Conservation (phyloP, 2,329 filamentous ascomycete genomes). For the Rhynchosporium graminicola region DNA sequence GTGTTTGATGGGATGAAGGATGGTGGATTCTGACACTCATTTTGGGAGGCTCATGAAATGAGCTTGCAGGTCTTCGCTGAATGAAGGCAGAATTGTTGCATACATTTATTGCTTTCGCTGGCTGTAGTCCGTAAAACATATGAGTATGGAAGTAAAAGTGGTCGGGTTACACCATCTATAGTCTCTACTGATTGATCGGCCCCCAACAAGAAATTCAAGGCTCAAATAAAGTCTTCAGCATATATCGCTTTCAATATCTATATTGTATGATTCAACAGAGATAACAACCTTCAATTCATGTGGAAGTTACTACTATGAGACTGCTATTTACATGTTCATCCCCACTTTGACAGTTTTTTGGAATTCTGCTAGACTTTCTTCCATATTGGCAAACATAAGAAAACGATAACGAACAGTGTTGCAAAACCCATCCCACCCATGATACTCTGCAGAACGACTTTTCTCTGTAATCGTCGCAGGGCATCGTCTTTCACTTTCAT, state of each 20-base stretch:
- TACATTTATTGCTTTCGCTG: neutral
- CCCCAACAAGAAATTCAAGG: neutral
- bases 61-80: neutral
- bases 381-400: constrained; percentile 50
- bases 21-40: neutral
- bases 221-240: neutral
- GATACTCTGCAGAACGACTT: constrained; percentile 54
- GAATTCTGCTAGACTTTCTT: constrained; percentile 32
- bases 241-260: neutral
- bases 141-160: neutral
- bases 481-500: constrained; percentile 48
- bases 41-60: neutral
- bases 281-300: neutral
- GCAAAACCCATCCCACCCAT: constrained; percentile 71
- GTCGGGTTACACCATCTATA: neutral
- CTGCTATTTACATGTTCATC: constrained; percentile 2
- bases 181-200: neutral
- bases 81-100: neutral
- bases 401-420: constrained; percentile 70
- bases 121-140: neutral
- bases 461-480: constrained; percentile 47
- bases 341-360: neutral
- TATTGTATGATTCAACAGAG: neutral
- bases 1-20: neutral
- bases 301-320: neutral